Conservation (phyloP, 192 early-diverging fungal genomes). For the Pilaira anomala region DNA sequence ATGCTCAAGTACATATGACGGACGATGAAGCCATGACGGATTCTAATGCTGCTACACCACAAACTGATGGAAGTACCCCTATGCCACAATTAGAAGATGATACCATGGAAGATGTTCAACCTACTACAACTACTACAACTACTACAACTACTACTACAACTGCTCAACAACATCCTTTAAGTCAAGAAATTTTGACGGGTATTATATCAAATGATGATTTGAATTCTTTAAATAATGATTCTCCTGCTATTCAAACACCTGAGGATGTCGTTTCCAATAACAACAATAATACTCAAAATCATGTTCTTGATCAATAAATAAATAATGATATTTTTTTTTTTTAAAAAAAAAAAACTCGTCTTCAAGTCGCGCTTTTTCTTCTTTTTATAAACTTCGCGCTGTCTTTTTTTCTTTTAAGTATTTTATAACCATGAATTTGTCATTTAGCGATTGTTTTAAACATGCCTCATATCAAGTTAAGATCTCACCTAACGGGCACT, state of each 20-base stretch:
- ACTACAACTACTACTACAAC: neutral
- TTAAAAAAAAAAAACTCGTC: too few relatives aligned
- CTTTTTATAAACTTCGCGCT: too few relatives aligned
- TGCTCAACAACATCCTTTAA: conserved; percentile 8
- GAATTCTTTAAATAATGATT: too few relatives aligned
- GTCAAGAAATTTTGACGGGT: neutral
- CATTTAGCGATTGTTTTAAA: conserved; percentile 47
- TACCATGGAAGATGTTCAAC: conserved; percentile 5
- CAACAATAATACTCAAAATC: too few relatives aligned
- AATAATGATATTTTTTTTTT: too few relatives aligned
- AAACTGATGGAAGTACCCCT: neutral
- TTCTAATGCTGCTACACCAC: neutral
- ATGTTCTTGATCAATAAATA: too few relatives aligned
- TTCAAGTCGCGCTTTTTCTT: too few relatives aligned
- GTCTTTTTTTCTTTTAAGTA: too few relatives aligned
- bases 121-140: neutral
- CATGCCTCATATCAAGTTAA: conserved; percentile 50
- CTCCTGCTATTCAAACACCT: too few relatives aligned
- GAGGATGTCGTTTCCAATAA: too few relatives aligned
- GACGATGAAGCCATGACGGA: conserved; percentile 22
- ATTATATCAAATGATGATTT: too few relatives aligned
- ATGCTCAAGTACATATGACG: conserved; percentile 20
- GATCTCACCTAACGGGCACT: conserved; percentile 62
- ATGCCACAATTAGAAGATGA: neutral
- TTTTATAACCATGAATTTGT: neutral